Evolutionary conservation across 2,329 filamentous ascomycete genomes (phyloP).

Genomic region (Zopfia rhizophila): DNA sequence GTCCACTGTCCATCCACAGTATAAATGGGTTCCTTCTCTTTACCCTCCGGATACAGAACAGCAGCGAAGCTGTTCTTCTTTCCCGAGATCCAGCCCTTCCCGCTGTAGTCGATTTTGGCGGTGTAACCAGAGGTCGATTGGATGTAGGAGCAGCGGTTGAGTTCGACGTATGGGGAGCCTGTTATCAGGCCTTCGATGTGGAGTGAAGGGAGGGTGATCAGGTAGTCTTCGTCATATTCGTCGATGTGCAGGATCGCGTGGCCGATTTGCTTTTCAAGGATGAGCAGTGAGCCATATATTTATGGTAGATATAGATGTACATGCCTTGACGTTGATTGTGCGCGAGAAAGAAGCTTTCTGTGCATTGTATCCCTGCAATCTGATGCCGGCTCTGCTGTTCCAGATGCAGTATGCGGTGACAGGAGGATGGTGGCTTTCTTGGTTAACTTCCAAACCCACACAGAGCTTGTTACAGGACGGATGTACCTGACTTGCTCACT

Average conservation of each 20-base stretch:
- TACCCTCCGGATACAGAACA: slow-evolving; percentile 73
- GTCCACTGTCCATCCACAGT: slow-evolving; percentile 93
- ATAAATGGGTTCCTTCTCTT: slow-evolving; percentile 79
- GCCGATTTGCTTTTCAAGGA: slow-evolving; percentile 72
- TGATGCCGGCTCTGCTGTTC: slow-evolving; percentile 84
- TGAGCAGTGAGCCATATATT: slow-evolving; percentile 9
- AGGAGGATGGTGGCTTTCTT: slow-evolving; percentile 81
- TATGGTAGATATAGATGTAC: background rate
- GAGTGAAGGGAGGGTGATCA: slow-evolving; percentile 89
- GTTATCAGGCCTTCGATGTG: slow-evolving; percentile 95
- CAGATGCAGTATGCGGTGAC: slow-evolving; percentile 94
- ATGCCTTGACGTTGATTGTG: slow-evolving; percentile 86
- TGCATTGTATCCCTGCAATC: slow-evolving; percentile 85
- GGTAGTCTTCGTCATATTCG: slow-evolving; percentile 74
- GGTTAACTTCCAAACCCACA: slow-evolving; percentile 8
- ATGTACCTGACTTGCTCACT: slow-evolving; percentile 88
- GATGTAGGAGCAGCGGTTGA: slow-evolving; percentile 87
- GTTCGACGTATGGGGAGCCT: slow-evolving; percentile 87
- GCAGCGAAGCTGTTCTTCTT: slow-evolving; percentile 94
- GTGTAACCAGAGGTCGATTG: slow-evolving; percentile 87
- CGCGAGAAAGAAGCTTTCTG: slow-evolving; percentile 95
- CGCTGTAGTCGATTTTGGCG: slow-evolving; percentile 90
- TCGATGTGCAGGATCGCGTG: slow-evolving; percentile 85
- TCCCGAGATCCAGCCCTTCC: slow-evolving; percentile 92
- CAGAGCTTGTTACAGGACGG: background rate